A percentile compares a stretch with the other conserved stretches of the same genome.
Conservation (phyloP, 352 stramenopile genomes). For the Pythium periplocum region DNA sequence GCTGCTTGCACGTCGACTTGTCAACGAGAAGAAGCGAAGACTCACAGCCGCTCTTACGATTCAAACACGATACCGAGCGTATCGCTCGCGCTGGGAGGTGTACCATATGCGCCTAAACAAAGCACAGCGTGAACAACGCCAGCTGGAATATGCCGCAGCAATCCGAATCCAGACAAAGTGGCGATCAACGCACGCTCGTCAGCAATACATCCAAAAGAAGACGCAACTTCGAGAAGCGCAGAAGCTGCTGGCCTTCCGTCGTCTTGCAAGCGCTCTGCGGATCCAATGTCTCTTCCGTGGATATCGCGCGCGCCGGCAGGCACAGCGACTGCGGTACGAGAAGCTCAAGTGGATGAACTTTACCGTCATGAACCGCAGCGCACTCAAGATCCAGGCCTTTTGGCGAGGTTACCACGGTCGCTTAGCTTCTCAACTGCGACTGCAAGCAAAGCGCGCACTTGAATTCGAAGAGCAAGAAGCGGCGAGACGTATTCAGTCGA, state of each 20-base stretch:
- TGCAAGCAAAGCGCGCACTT: constrained; percentile 44
- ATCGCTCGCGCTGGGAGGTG: constrained; percentile 29
- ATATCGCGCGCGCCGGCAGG: constrained; percentile 40
- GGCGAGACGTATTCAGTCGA: constrained; percentile 52
- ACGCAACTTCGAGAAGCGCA: constrained; percentile 24
- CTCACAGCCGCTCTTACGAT: constrained; percentile 43
- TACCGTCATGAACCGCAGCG: constrained; percentile 49
- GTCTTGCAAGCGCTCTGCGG: constrained; percentile 38
- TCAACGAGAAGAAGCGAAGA: constrained; percentile 19
- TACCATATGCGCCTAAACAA: constrained; percentile 37
- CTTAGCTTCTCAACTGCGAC: constrained; percentile 43
- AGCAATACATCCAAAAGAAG: constrained; percentile 27
- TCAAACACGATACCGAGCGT: constrained; percentile 45
- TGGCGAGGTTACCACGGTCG: constrained; percentile 77
- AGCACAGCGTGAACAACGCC: constrained; percentile 15
- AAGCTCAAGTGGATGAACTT: constrained; percentile 68
- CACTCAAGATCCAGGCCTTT: constrained; percentile 66
- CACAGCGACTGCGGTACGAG: constrained; percentile 49
- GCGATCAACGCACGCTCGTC: constrained; percentile 25
- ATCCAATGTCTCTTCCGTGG: constrained; percentile 67
- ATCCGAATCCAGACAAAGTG: constrained; percentile 48
- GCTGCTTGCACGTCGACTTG: constrained; percentile 33
- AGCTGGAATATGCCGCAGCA: constrained; percentile 28
- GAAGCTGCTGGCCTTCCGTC: constrained; percentile 29
- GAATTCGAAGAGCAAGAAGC: constrained; percentile 50